phyloP scores from a whole-genome alignment of 2,329 filamentous ascomycete species.

The Cordyceps pruinosa region DNA sequence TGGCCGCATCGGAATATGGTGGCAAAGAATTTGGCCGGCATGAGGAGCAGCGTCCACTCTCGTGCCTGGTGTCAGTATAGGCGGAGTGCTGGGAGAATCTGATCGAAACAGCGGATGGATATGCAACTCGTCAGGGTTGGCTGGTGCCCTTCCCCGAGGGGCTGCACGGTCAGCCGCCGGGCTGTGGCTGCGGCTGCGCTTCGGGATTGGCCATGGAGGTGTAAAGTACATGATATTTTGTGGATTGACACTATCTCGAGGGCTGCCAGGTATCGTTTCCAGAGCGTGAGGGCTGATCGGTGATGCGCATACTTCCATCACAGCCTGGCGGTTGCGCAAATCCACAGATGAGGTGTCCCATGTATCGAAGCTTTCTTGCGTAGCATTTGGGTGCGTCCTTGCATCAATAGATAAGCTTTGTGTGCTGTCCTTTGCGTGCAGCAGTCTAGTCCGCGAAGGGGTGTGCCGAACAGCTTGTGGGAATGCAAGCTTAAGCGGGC shows the following conservation, averaged over 20 bases:
- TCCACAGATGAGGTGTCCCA: conserved; percentile 70
- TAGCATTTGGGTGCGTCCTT: conserved; percentile 27
- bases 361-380: conserved; percentile 62
- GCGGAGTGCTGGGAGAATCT: conserved; percentile 61
- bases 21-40: conserved; percentile 56
- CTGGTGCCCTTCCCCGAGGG: conserved; percentile 21
- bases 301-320: conserved; percentile 40
- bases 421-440: conserved; percentile 36
- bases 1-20: conserved; percentile 43
- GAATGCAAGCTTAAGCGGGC: conserved; percentile 31
- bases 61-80: conserved; percentile 60
- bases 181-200: conserved; percentile 47
- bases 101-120: conserved; percentile 74
- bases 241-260: conserved; percentile 57
- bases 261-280: conserved; percentile 65
- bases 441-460: conserved; percentile 48
- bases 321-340: conserved; percentile 51
- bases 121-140: conserved; percentile 52
- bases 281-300: conserved; percentile 46
- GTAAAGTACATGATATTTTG: conserved; percentile 52
- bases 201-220: conserved; percentile 38
- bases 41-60: conserved; percentile 64
- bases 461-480: conserved; percentile 46
- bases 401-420: conserved; percentile 42
- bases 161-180: conserved; percentile 23